Percentiles rank a stretch among this genome's conserved stretches.
phyloP scores from a whole-genome alignment of 192 early-diverging fungal species.

The Kickxella alabastrina region DNA sequence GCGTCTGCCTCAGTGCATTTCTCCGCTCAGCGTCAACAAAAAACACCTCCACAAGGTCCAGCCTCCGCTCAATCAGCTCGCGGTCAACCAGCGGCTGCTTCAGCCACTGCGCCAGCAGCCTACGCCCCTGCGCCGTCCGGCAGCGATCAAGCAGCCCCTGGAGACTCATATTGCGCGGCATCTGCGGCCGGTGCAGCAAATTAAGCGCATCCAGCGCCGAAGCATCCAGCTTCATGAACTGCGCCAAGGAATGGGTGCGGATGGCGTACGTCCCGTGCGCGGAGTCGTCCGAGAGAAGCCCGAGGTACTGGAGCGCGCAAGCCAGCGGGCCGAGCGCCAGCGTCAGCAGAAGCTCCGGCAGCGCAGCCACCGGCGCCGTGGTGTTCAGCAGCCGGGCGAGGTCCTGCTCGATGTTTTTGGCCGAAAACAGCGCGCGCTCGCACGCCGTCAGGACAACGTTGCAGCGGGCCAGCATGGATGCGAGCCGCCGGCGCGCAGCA shows the following conservation, averaged over 20 bases:
- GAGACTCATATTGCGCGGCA: constrained; percentile 59
- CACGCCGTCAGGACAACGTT: constrained; percentile 68
- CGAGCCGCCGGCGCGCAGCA: background rate
- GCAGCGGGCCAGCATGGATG: constrained; percentile 67
- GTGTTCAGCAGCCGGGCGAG: constrained; percentile 71
- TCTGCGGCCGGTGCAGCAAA: constrained; percentile 67
- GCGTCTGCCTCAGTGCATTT: constrained; percentile 62
- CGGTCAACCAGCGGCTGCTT: constrained; percentile 82
- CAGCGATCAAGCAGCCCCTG: constrained; percentile 85
- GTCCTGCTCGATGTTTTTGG: constrained; percentile 82
- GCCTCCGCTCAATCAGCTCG: constrained; percentile 69
- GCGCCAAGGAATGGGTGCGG: constrained; percentile 68
- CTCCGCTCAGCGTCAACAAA: constrained; percentile 61
- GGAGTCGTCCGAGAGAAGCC: constrained; percentile 70
- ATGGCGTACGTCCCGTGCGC: constrained; percentile 79
- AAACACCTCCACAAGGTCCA: constrained; percentile 71
- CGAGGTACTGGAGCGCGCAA: constrained; percentile 32
- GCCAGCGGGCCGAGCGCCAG: constrained; percentile 26
- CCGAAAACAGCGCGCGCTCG: constrained; percentile 58
- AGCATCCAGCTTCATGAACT: constrained; percentile 90
- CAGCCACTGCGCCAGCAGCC: constrained; percentile 86
- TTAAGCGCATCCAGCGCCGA: constrained; percentile 86
- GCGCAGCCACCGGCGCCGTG: constrained; percentile 59
- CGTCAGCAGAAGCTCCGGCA: constrained; percentile 57
- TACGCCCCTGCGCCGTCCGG: constrained; percentile 81